Evolutionary conservation across 1,284 basidiomycete species (phyloP).

Genomic region (Leccinum subrobustum): DNA sequence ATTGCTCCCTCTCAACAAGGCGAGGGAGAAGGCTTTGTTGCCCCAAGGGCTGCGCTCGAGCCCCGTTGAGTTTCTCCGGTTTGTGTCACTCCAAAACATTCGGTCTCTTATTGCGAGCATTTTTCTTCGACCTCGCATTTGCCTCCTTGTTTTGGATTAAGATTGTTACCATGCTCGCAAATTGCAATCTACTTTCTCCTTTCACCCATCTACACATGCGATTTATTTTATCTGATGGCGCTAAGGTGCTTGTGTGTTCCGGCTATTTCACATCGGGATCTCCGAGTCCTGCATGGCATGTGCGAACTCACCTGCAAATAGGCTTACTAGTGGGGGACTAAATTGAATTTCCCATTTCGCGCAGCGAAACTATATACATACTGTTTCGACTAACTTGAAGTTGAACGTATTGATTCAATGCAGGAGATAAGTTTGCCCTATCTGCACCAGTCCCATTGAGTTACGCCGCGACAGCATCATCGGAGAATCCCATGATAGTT

Average conservation of each 20-base stretch:
- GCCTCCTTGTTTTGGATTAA: background rate
- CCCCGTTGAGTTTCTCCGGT: slow-evolving; percentile 46
- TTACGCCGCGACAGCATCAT: no score
- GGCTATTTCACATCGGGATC: background rate
- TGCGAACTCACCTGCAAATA: no score
- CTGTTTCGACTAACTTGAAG: no score
- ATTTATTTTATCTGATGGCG: background rate
- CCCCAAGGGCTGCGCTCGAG: slow-evolving; percentile 39
- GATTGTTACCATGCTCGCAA: background rate
- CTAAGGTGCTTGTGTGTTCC: background rate
- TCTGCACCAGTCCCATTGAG: no score
- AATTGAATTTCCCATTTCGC: background rate
- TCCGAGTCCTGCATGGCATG: background rate
- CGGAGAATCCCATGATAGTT: no score
- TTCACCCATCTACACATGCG: no score
- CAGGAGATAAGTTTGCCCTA: no score
- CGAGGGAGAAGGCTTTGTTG: slow-evolving; percentile 34
- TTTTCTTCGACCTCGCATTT: background rate
- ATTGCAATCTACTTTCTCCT: background rate
- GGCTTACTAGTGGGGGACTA: background rate
- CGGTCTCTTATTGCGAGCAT: background rate
- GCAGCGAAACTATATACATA: background rate
- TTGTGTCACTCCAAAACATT: background rate
- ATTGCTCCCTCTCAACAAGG: slow-evolving; percentile 25
- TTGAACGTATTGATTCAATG: no score